A percentile compares a stretch with the other conserved stretches of the same genome.
phyloP scores from a whole-genome alignment of 1,284 basidiomycete genomes.

The Exsudoporus floridanus region DNA sequence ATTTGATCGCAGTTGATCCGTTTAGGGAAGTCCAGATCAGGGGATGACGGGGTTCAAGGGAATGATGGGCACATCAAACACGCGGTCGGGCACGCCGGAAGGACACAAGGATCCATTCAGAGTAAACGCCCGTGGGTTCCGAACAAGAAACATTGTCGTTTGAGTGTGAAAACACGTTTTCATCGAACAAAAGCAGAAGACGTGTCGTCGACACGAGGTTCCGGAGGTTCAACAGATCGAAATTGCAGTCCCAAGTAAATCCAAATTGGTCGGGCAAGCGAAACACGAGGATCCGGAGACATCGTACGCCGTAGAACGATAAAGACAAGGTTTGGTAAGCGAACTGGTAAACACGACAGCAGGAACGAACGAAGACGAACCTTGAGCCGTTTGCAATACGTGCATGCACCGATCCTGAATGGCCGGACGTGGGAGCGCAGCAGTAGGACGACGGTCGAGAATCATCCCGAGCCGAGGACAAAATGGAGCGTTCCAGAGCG shows the following conservation, averaged over 20 bases:
- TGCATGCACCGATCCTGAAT: conserved; percentile 72
- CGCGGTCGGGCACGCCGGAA: neutral
- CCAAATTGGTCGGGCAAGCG: no score
- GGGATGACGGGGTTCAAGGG: neutral
- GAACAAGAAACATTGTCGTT: conserved; percentile 5
- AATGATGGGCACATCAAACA: conserved; percentile 7
- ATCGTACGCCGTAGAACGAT: conserved; percentile 19
- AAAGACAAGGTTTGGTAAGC: conserved; percentile 24
- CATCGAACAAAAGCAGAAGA: conserved; percentile 6
- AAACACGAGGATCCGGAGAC: conserved; percentile 20
- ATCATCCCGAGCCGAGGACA: conserved; percentile 19
- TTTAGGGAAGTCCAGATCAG: conserved; percentile 13
- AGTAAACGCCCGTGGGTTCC: conserved; percentile 12
- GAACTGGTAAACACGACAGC: conserved; percentile 1
- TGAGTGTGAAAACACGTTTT: neutral
- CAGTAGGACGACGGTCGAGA: conserved; percentile 1
- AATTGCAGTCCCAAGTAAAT: conserved; percentile 30
- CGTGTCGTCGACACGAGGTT: conserved; percentile 24
- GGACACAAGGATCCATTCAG: conserved; percentile 5
- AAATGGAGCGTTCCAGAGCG: neutral
- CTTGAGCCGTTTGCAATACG: conserved; percentile 81
- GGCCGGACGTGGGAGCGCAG: conserved; percentile 1
- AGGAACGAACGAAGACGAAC: conserved; percentile 46
- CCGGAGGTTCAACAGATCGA: conserved; percentile 25
- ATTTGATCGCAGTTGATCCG: conserved; percentile 9